phyloP scores from a whole-genome alignment of 2,329 filamentous ascomycete species.

The Monilinia laxa region DNA sequence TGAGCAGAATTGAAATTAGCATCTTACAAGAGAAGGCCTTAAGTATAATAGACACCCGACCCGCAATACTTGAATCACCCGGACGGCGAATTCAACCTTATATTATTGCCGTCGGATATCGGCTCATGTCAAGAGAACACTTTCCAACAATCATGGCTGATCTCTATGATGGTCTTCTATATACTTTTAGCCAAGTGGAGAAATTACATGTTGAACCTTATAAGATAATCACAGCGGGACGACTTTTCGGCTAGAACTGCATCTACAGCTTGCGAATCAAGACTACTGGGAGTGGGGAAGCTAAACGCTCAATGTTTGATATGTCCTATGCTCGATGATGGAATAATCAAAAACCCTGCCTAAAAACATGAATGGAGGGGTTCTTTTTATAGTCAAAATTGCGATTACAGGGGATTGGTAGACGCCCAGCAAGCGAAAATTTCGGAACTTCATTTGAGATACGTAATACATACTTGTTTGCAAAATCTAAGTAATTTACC shows the following conservation, averaged over 20 bases:
- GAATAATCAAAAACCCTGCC: slow-evolving; percentile 37
- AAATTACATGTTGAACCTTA: slow-evolving; percentile 46
- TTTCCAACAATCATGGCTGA: too few relatives aligned
- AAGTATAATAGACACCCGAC: too few relatives aligned
- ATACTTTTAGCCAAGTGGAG: background rate
- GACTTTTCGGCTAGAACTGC: slow-evolving; percentile 56
- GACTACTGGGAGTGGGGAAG: slow-evolving; percentile 35
- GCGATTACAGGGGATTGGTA: slow-evolving; percentile 39
- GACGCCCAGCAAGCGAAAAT: slow-evolving; percentile 36
- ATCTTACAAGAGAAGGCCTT: too few relatives aligned
- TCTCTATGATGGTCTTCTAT: background rate
- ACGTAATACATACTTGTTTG: slow-evolving; percentile 40
- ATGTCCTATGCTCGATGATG: slow-evolving; percentile 47
- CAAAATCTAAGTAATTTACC: slow-evolving; percentile 39
- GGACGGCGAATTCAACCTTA: too few relatives aligned
- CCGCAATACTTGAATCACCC: too few relatives aligned
- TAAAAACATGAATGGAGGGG: slow-evolving; percentile 39
- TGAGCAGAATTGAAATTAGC: too few relatives aligned
- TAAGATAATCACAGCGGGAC: slow-evolving; percentile 54
- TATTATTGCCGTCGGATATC: too few relatives aligned
- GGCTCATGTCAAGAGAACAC: background rate
- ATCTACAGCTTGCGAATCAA: slow-evolving; percentile 45
- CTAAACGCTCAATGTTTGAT: slow-evolving; percentile 44
- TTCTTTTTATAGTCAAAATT: slow-evolving; percentile 39
- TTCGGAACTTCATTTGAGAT: slow-evolving; percentile 37